Conservation (phyloP, 2,329 filamentous ascomycete species). For the Gremmenia infestans region DNA sequence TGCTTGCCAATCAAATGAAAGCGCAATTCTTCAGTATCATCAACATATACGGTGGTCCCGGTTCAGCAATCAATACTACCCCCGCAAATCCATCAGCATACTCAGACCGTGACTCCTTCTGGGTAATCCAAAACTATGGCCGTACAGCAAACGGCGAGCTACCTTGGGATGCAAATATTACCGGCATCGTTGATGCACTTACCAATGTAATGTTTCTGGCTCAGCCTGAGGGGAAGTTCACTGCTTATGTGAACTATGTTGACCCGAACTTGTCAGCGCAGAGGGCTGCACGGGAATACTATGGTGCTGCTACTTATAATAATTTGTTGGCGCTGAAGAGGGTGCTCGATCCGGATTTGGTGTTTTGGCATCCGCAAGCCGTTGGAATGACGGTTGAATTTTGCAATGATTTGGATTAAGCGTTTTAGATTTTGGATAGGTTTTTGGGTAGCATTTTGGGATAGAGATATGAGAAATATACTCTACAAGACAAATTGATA, state of each 20-base stretch:
- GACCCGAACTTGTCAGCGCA: slow-evolving; percentile 15
- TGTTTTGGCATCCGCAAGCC: slow-evolving; percentile 24
- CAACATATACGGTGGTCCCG: slow-evolving; percentile 20
- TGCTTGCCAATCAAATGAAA: slow-evolving; percentile 11
- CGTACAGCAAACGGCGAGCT: slow-evolving; percentile 4
- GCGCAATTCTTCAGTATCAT: slow-evolving; percentile 21
- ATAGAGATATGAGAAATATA: too few relatives aligned
- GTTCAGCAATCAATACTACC: slow-evolving; percentile 13
- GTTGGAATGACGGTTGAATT: slow-evolving; percentile 12
- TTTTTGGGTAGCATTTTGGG: too few relatives aligned
- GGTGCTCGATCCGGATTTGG: slow-evolving; percentile 13
- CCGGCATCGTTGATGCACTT: slow-evolving; percentile 10
- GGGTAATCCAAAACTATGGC: slow-evolving; percentile 22
- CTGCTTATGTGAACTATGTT: slow-evolving; percentile 24
- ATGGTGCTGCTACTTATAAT: slow-evolving; percentile 20
- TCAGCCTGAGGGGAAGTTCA: slow-evolving; percentile 24
- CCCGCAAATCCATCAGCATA: slow-evolving; percentile 8
- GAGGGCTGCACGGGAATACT: slow-evolving; percentile 19
- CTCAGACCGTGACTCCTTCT: slow-evolving; percentile 19
- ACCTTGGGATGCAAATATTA: slow-evolving; percentile 14
- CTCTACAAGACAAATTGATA: too few relatives aligned
- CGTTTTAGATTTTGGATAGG: not conserved
- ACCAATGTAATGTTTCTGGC: slow-evolving; percentile 18
- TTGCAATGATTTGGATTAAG: not conserved
- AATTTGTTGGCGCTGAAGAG: slow-evolving; percentile 19